These are phyloP conservation scores for Erysimum pusillum DNA, from an alignment of 441 rosid species.

Conservation along the genomic window DNA sequence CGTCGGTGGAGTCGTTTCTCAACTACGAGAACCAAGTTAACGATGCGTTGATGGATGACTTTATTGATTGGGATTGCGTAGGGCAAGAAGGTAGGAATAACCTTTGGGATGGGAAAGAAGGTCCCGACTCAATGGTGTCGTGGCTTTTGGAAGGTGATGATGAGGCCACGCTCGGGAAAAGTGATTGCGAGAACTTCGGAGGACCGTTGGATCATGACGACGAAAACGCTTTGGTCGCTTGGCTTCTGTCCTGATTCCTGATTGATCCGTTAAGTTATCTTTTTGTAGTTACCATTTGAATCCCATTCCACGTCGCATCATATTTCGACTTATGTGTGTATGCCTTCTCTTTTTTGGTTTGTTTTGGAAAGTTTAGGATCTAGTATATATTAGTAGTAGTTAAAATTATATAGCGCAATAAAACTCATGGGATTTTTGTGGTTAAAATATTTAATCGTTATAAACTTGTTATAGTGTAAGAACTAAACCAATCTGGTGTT, in stretches of 20 bases:
- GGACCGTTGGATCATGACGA: slow-evolving; percentile 47
- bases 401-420: slow-evolving; percentile 1
- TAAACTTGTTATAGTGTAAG: background rate
- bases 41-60: slow-evolving; percentile 35
- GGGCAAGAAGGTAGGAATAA: slow-evolving; percentile 54
- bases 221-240: slow-evolving; percentile 60
- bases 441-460: background rate
- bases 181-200: slow-evolving; percentile 24
- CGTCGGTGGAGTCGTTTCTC: slow-evolving; percentile 48
- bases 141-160: slow-evolving; percentile 58
- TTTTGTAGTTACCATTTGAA: background rate
- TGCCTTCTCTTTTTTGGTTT: background rate
- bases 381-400: background rate
- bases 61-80: slow-evolving; percentile 55
- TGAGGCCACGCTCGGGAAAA: slow-evolving; percentile 39
- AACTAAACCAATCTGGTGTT: background rate
- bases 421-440: background rate
- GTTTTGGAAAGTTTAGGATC: background rate
- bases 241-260: slow-evolving; percentile 64
- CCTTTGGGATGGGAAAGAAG: slow-evolving; percentile 32
- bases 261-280: slow-evolving; percentile 1
- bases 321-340: slow-evolving; percentile 9
- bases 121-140: slow-evolving; percentile 38
- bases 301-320: background rate
- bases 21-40: slow-evolving; percentile 37